Evolutionary conservation across 768 basidiomycete genomes (phyloP), one percentile per base, ranked within the genome.

Genomic region (Hericium alpestre): DNA sequence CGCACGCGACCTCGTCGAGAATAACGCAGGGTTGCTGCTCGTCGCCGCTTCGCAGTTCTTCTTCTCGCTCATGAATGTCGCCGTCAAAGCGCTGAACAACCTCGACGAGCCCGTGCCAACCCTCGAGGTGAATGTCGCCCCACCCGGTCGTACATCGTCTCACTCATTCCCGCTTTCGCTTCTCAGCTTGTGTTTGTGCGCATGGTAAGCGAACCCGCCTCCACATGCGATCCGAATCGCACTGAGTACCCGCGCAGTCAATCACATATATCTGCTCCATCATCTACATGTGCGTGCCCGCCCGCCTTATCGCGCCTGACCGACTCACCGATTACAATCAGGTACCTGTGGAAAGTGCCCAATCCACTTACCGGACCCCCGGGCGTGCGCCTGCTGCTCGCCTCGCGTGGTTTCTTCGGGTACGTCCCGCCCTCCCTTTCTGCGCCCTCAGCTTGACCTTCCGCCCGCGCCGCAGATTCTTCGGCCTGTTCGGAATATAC

Each of bases 301-400:
- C n/a, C 32, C n/a, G 23, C 20, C 54, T 20, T 37, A 27, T 56
- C 9, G 53, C 43, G 41, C 18, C 12, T 22, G 52, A 1, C 27
- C 6, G 18, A 41, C 41, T 41, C n/a, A n/a, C 22, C 38, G 12
- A 38, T 37, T 4, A 39, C 13, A 10, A 37, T 11, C 61, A 75
- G 72, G 76, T 66, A 61, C 60, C 70, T 67, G 18, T 70, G 65
- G 51, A 71, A 71, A 25, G 71, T 82, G 7, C 74, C 73, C 3
- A 72, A 91, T 64, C 86, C 87, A 0, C 67, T 83, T 27, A 63
- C 84, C 0, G 90, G 88, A 1, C 90, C 89, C 0, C 81, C 82
- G 48, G 86, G 76, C 1, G 79, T 91, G 3, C 74, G 88, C 38
- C 56, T 71, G 4, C 68, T 87, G 8, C 71, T 90, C 3, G 68